Percentiles rank a stretch among this genome's conserved stretches.
phyloP scores from a whole-genome alignment of 352 stramenopile species.

The Globisporangium splendens region DNA sequence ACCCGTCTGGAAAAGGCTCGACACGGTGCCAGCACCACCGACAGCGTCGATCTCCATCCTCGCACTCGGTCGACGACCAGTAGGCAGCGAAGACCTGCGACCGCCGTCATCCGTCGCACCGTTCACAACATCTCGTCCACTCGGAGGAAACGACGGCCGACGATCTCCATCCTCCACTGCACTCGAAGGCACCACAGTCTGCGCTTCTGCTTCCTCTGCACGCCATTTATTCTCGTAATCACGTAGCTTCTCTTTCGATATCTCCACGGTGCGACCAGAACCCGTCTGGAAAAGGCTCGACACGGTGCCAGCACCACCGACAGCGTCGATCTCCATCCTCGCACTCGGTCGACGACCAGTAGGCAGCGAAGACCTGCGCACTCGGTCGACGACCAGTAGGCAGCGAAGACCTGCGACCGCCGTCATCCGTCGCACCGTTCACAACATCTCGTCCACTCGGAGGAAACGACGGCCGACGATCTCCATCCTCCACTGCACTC shows the following conservation, averaged over 20 bases:
- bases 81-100: too few species aligned
- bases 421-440: neutral
- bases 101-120: neutral
- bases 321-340: too few species aligned
- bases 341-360: neutral
- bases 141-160: slow-evolving; percentile 6
- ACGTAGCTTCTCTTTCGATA: slow-evolving; percentile 23
- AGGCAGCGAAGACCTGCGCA: too few species aligned
- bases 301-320: too few species aligned
- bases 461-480: slow-evolving; percentile 10
- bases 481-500: slow-evolving; percentile 1
- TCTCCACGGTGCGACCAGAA: slow-evolving; percentile 22
- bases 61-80: neutral
- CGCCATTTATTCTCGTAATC: slow-evolving; percentile 22
- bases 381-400: neutral
- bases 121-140: neutral
- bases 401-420: too few species aligned
- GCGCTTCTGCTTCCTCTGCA: slow-evolving; percentile 8
- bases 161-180: slow-evolving; percentile 6
- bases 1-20: slow-evolving; percentile 27
- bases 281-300: slow-evolving; percentile 30
- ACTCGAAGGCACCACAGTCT: slow-evolving; percentile 1
- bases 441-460: neutral
- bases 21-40: too few species aligned
- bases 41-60: too few species aligned